These are phyloP conservation scores for Crithidia sp. DNA, from an alignment of 208 protist genomes.

Conservation along the genomic window DNA sequence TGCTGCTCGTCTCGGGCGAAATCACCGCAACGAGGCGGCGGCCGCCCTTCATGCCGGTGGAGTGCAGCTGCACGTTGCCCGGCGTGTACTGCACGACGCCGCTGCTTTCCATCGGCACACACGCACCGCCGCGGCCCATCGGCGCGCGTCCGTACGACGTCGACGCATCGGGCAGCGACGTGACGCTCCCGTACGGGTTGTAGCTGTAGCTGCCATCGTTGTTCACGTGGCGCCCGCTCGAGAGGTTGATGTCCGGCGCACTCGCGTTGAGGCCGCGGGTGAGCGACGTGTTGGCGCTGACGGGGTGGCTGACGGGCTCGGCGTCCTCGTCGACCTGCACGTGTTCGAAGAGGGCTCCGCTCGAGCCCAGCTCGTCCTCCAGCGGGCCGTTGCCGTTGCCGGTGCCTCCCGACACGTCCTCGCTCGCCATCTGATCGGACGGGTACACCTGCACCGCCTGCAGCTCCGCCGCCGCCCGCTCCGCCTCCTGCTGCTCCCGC, in stretches of 20 bases:
- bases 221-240: constrained; percentile 35
- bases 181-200: constrained; percentile 48
- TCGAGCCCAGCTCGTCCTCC: constrained; percentile 31
- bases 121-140: constrained; percentile 9
- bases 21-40: constrained; percentile 31
- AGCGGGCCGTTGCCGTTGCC: constrained; percentile 7
- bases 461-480: constrained; percentile 18
- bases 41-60: constrained; percentile 23
- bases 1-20: constrained; percentile 24
- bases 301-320: constrained; percentile 29
- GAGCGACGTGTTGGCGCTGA: constrained; percentile 32
- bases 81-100: constrained; percentile 21
- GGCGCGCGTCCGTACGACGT: constrained; percentile 22
- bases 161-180: constrained; percentile 44
- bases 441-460: neutral
- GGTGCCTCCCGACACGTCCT: neutral
- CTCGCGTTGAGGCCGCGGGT: constrained; percentile 31
- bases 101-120: constrained; percentile 15
- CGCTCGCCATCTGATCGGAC: neutral
- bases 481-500: constrained; percentile 26
- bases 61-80: constrained; percentile 33
- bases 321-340: constrained; percentile 45
- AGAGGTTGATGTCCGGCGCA: constrained; percentile 18
- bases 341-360: constrained; percentile 44
- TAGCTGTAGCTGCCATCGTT: constrained; percentile 49